Percentiles rank a stretch among this genome's conserved stretches.
These are phyloP conservation scores for Trichophyton mentagrophytes DNA, from an alignment of 2,329 filamentous ascomycete species.

Conservation along the genomic window DNA sequence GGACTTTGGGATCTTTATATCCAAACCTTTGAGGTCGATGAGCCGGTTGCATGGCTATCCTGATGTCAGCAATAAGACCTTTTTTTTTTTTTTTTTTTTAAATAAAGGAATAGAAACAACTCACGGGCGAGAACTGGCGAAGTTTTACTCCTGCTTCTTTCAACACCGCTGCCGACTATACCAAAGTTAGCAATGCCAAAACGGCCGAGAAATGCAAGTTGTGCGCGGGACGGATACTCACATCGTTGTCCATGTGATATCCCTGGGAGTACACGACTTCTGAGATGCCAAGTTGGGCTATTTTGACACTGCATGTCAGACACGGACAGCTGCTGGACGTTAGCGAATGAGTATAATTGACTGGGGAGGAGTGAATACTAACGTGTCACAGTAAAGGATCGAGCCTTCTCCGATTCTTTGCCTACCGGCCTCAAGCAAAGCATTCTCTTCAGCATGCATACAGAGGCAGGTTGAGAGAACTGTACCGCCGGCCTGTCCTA, in stretches of 20 bases:
- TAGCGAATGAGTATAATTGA: conserved; percentile 8
- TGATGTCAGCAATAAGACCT: conserved; percentile 6
- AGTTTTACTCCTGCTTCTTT: conserved; percentile 69
- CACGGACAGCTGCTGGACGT: conserved; percentile 57
- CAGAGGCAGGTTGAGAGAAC: conserved; percentile 80
- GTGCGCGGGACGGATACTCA: conserved; percentile 14
- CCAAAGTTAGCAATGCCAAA: conserved; percentile 3
- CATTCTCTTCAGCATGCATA: conserved; percentile 97
- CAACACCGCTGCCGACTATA: conserved; percentile 63
- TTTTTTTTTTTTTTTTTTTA: too few species aligned
- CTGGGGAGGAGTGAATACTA: conserved; percentile 14
- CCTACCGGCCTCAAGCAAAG: conserved; percentile 80
- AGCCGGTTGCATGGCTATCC: conserved; percentile 50
- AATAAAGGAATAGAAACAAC: conserved; percentile 22
- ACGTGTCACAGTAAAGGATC: conserved; percentile 83
- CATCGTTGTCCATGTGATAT: conserved; percentile 83
- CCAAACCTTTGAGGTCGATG: conserved; percentile 42
- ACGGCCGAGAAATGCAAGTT: background rate
- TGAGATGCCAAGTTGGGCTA: conserved; percentile 85
- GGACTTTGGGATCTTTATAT: background rate
- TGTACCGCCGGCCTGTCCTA: conserved; percentile 54
- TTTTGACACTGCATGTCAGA: conserved; percentile 96
- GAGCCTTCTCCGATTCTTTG: conserved; percentile 74
- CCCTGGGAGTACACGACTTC: conserved; percentile 91
- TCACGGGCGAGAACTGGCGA: conserved; percentile 75